A percentile compares a stretch with the other conserved stretches of the same genome.
Conservation (phyloP, 805 yeast genomes). For the Saccharomycopsis sp. region DNA sequence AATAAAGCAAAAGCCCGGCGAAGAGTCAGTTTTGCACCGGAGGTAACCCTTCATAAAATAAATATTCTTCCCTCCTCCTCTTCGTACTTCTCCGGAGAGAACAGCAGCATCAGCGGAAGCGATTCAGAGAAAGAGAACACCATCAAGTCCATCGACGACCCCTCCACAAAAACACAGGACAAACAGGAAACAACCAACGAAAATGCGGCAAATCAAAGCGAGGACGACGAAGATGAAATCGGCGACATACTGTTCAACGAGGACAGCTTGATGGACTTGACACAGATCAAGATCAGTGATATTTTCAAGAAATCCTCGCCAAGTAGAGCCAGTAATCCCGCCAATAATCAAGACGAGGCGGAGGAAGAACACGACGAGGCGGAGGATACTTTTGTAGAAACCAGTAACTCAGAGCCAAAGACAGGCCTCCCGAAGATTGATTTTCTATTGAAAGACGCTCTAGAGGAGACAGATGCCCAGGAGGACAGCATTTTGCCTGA, state of each 20-base stretch:
- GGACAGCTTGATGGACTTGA: conserved; percentile 19
- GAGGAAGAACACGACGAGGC: background rate
- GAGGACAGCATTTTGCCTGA: no score
- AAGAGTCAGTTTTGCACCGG: conserved; percentile 67
- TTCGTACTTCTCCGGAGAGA: background rate
- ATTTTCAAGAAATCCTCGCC: conserved; percentile 11
- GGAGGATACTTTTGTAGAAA: background rate
- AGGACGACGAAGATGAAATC: conserved; percentile 23
- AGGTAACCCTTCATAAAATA: conserved; percentile 49
- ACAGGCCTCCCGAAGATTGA: background rate
- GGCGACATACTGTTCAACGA: conserved; percentile 4
- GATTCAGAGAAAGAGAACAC: background rate
- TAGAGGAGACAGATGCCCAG: background rate
- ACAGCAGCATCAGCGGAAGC: background rate
- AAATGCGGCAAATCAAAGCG: background rate
- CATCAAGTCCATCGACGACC: background rate
- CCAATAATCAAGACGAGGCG: background rate
- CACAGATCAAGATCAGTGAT: conserved; percentile 16
- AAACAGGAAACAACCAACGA: background rate
- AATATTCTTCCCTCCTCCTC: conserved; percentile 26
- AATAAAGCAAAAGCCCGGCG: conserved; percentile 28
- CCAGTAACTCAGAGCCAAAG: background rate
- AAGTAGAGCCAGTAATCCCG: background rate
- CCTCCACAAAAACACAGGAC: background rate
- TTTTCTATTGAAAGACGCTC: conserved; percentile 2